Percentiles rank a stretch among this genome's conserved stretches.
phyloP scores from a whole-genome alignment of 345 rosid species.

The Euphorbia lathyris region DNA sequence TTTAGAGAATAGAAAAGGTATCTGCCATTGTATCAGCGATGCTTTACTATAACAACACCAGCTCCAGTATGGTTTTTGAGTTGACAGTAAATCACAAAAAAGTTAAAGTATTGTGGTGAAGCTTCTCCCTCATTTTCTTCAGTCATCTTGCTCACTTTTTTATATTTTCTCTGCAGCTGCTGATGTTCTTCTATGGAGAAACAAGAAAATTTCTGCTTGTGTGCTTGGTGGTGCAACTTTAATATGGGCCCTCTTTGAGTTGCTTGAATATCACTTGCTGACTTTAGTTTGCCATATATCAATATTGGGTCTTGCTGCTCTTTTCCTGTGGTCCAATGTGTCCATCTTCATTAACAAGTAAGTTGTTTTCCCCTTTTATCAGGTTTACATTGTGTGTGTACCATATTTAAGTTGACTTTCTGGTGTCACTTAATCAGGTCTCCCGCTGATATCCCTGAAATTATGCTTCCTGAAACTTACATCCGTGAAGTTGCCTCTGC shows the following conservation, averaged over 20 bases:
- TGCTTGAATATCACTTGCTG: slow-evolving; percentile 26
- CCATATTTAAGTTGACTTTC: neutral
- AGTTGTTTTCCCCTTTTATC: neutral
- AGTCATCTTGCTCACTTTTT: neutral
- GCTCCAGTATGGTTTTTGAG: neutral
- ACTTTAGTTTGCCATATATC: slow-evolving; percentile 24
- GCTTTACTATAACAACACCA: neutral
- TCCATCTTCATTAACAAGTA: slow-evolving; percentile 28
- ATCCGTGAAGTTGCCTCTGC: slow-evolving; percentile 25
- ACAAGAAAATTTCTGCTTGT: slow-evolving; percentile 25
- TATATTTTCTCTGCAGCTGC: slow-evolving; percentile 19
- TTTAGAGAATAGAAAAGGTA: neutral
- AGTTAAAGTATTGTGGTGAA: neutral
- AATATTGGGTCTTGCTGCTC: slow-evolving; percentile 18
- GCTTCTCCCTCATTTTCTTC: neutral
- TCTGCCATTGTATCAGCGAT: neutral
- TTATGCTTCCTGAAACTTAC: slow-evolving; percentile 24
- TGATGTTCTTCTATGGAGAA: slow-evolving; percentile 33
- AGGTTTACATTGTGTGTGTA: neutral
- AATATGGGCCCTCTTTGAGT: slow-evolving; percentile 29
- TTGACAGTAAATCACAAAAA: neutral
- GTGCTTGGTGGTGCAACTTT: slow-evolving; percentile 25
- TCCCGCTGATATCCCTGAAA: slow-evolving; percentile 26
- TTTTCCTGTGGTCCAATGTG: slow-evolving; percentile 29
- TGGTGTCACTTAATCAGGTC: slow-evolving; percentile 12